phyloP scores from a whole-genome alignment of 768 basidiomycete species.

The Leccinum pellstonianum region DNA sequence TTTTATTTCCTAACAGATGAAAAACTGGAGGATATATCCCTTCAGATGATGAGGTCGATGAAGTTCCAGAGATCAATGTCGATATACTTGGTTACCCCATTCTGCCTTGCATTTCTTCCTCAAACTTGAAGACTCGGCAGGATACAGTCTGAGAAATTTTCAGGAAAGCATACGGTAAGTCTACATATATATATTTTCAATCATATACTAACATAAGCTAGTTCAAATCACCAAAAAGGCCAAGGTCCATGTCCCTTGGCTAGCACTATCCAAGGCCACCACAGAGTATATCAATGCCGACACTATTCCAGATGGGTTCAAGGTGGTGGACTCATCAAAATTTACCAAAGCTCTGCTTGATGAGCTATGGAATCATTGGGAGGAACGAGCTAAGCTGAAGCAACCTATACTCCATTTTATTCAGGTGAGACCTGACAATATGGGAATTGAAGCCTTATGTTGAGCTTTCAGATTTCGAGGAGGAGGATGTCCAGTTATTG shows the following conservation, averaged over 20 bases:
- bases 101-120: neutral
- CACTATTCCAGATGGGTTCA: neutral
- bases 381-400: neutral
- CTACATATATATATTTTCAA: neutral
- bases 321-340: neutral
- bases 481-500: too few relatives aligned
- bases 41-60: neutral
- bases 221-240: neutral
- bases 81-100: neutral
- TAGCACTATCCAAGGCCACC: neutral
- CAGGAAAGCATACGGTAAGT: neutral
- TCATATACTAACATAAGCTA: neutral
- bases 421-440: neutral
- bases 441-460: neutral
- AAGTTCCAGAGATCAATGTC: neutral
- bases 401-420: neutral
- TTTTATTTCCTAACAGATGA: neutral
- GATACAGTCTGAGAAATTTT: neutral
- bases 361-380: neutral
- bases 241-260: neutral
- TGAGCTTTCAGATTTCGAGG: too few relatives aligned
- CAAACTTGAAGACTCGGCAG: neutral
- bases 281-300: neutral
- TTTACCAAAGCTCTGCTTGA: neutral
- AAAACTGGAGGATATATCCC: neutral